These are phyloP conservation scores for Melanopsichium pennsylvanicum DNA, from an alignment of 1,284 basidiomycete species.

Conservation along the genomic window DNA sequence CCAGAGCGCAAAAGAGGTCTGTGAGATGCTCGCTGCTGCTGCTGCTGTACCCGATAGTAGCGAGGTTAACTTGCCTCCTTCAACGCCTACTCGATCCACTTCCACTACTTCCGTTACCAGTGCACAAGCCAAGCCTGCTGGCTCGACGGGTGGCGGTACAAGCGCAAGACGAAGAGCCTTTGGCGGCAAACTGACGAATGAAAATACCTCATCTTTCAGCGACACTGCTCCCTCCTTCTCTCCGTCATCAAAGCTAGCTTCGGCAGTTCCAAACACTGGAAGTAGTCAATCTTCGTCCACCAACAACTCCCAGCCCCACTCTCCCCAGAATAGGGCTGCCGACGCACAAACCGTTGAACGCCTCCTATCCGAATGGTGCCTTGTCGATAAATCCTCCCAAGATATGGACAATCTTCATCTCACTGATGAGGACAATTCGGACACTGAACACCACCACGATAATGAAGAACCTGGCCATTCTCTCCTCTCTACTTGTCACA, in stretches of 20 bases:
- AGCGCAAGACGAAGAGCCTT: conserved; percentile 11
- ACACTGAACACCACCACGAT: conserved; percentile 10
- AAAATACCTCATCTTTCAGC: neutral
- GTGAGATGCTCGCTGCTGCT: conserved; percentile 40
- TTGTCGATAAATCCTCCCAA: conserved; percentile 26
- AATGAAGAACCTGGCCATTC: neutral
- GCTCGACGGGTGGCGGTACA: neutral
- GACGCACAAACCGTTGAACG: conserved; percentile 35
- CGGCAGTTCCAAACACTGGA: neutral
- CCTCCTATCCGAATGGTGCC: conserved; percentile 42
- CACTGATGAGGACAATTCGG: conserved; percentile 43
- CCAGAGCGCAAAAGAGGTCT: conserved; percentile 43
- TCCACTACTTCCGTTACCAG: too few species aligned
- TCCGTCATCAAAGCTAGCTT: neutral
- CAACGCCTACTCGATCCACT: too few species aligned
- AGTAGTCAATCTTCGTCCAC: neutral
- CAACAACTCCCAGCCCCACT: neutral
- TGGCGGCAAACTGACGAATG: conserved; percentile 20
- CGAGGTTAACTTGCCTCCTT: too few species aligned
- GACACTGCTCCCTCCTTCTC: neutral
- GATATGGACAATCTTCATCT: conserved; percentile 39
- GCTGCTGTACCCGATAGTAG: conserved; percentile 23
- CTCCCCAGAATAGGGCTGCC: conserved; percentile 1
- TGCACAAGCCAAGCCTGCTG: too few species aligned
- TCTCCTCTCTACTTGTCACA: neutral